Conservation (phyloP, 495 filamentous ascomycete species). For the Tetracladium setigerum region DNA sequence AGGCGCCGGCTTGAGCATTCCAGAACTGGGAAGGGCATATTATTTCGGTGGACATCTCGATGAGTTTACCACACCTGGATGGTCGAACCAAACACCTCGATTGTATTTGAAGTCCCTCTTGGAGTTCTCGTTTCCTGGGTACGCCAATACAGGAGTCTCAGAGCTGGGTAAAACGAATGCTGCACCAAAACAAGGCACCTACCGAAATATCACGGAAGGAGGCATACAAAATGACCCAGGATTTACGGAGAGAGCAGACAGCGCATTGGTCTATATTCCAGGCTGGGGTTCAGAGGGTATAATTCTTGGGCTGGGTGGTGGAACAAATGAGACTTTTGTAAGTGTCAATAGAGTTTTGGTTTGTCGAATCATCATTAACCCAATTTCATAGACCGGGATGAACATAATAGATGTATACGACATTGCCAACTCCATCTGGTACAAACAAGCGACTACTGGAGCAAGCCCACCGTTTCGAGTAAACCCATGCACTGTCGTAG, state of each 20-base stretch:
- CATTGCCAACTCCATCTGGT: slow-evolving; percentile 69
- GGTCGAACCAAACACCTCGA: slow-evolving; percentile 50
- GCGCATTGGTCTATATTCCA: slow-evolving; percentile 61
- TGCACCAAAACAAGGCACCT: slow-evolving; percentile 48
- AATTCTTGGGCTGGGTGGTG: slow-evolving; percentile 62
- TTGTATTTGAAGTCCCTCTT: slow-evolving; percentile 65
- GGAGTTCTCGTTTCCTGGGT: slow-evolving; percentile 67
- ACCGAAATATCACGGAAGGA: slow-evolving; percentile 63
- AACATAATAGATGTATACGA: slow-evolving; percentile 70
- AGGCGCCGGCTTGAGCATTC: slow-evolving; percentile 60
- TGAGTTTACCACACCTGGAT: slow-evolving; percentile 58
- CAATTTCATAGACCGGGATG: slow-evolving; percentile 44
- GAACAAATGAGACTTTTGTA: slow-evolving; percentile 49
- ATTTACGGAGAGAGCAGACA: slow-evolving; percentile 66
- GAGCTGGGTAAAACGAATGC: slow-evolving; percentile 36
- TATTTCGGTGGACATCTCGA: slow-evolving; percentile 75
- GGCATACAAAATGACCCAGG: slow-evolving; percentile 53
- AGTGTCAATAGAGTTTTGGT: slow-evolving; percentile 8
- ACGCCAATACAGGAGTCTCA: slow-evolving; percentile 48
- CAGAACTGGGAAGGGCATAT: slow-evolving; percentile 58
- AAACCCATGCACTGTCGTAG: slow-evolving; percentile 66
- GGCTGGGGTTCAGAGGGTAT: slow-evolving; percentile 64
- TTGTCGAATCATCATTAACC: not conserved
- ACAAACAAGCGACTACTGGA: slow-evolving; percentile 63
- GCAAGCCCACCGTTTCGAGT: slow-evolving; percentile 56